Evolutionary conservation across 2,329 filamentous ascomycete genomes (phyloP).

Genomic region (Parafenestella ontariensis): DNA sequence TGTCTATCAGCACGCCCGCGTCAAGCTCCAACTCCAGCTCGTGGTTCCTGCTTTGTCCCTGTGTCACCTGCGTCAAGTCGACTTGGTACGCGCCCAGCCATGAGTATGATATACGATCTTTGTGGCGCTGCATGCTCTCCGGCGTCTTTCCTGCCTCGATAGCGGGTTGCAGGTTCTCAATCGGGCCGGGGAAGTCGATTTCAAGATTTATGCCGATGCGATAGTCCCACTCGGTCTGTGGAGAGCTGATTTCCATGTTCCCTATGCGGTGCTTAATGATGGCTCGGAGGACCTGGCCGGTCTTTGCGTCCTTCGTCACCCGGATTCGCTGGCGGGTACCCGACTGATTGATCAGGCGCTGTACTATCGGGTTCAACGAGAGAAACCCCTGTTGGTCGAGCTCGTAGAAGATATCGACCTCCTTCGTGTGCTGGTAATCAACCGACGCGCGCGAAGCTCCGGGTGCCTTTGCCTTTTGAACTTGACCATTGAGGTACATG

Average conservation of each 20-base stretch:
- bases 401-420: conserved; percentile 80
- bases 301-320: conserved; percentile 78
- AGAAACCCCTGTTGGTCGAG: conserved; percentile 59
- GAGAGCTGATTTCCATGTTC: conserved; percentile 87
- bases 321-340: conserved; percentile 38
- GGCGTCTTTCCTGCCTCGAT: conserved; percentile 52
- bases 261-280: conserved; percentile 92
- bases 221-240: conserved; percentile 80
- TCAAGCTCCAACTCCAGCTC: conserved; percentile 82
- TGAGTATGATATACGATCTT: conserved; percentile 89
- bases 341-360: conserved; percentile 61
- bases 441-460: conserved; percentile 64
- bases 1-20: conserved; percentile 68
- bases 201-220: conserved; percentile 95
- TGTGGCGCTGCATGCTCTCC: conserved; percentile 68
- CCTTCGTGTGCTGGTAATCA: conserved; percentile 80
- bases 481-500: conserved; percentile 77
- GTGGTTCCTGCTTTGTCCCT: conserved; percentile 69
- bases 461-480: conserved; percentile 60
- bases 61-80: conserved; percentile 87
- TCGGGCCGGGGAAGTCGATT: conserved; percentile 76
- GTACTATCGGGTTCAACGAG: conserved; percentile 56
- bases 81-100: conserved; percentile 83
- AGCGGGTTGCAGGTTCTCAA: conserved; percentile 60
- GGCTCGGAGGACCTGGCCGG: conserved; percentile 72